Evolutionary conservation across 257 asterid genomes (phyloP).

Genomic region (Petrea volubilis): DNA sequence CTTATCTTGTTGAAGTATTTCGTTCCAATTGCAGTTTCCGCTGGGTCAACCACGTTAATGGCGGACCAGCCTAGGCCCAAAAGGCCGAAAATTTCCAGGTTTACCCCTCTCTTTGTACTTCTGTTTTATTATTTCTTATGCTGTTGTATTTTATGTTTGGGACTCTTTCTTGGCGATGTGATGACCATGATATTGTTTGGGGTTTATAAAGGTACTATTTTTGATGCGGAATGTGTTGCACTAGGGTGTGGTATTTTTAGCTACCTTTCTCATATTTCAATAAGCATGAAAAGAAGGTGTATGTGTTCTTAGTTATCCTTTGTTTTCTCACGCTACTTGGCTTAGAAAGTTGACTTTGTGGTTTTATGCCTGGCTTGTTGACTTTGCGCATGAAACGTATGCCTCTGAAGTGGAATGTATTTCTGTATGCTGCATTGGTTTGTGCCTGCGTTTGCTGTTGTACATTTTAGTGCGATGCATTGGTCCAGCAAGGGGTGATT

Average conservation of each 20-base stretch:
- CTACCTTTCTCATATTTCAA: not conserved
- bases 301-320: not conserved
- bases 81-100: conserved; percentile 64
- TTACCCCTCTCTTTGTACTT: not conserved
- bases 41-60: conserved; percentile 35
- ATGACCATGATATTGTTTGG: not conserved
- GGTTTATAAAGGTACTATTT: conserved; percentile 26
- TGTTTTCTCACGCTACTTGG: not conserved
- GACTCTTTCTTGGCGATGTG: not conserved
- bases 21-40: conserved; percentile 4
- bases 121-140: not conserved
- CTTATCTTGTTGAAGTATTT: not conserved
- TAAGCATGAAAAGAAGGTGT: not conserved
- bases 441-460: not conserved
- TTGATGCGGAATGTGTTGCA: conserved; percentile 15
- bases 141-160: not conserved
- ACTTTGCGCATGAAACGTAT: not conserved
- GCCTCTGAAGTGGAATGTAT: not conserved
- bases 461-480: too few species aligned
- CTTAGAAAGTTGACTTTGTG: not conserved
- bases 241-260: not conserved
- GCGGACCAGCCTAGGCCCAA: conserved; percentile 49
- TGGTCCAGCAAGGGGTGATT: not conserved
- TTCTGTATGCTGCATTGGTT: not conserved
- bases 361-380: not conserved